Conservation (phyloP, 2,329 filamentous ascomycete genomes). For the Xylaria sp. region DNA sequence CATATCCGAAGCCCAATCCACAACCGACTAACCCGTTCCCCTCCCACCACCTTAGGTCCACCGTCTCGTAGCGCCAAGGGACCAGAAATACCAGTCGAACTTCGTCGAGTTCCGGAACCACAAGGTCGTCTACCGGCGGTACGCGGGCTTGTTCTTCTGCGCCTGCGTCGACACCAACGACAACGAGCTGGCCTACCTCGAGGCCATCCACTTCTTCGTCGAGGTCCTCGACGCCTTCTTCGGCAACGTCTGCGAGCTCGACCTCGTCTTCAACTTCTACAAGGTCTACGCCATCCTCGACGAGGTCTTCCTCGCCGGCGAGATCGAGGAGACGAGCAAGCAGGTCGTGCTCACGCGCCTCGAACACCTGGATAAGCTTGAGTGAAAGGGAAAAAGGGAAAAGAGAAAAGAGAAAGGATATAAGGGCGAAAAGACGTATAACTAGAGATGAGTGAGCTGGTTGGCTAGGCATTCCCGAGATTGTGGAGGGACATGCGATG, state of each 20-base stretch:
- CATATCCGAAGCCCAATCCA: background rate
- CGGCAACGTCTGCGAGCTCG: slow-evolving; percentile 97
- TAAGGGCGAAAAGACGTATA: background rate
- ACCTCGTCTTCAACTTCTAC: slow-evolving; percentile 85
- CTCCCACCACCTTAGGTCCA: slow-evolving; percentile 73
- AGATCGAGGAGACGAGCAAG: slow-evolving; percentile 99
- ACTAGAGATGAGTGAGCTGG: background rate
- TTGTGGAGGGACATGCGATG: background rate
- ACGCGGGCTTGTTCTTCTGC: slow-evolving; percentile 98
- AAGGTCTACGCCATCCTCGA: slow-evolving; percentile 98
- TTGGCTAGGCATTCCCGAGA: background rate
- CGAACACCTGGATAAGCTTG: slow-evolving; percentile 96
- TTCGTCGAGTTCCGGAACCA: slow-evolving; percentile 97
- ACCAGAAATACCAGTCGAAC: slow-evolving; percentile 99
- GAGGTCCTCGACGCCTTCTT: slow-evolving; percentile 99
- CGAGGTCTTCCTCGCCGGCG: slow-evolving; percentile 95
- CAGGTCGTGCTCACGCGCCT: slow-evolving; percentile 94
- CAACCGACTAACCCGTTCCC: slow-evolving; percentile 11
- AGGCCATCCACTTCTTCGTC: slow-evolving; percentile 99
- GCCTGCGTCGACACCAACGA: slow-evolving; percentile 99
- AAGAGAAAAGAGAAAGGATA: background rate
- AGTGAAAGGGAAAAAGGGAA: slow-evolving; percentile 62
- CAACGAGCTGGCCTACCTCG: slow-evolving; percentile 95
- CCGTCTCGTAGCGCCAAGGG: slow-evolving; percentile 94
- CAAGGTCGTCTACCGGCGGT: slow-evolving; percentile 97